phyloP scores from a whole-genome alignment of 139 green algal species.

The Dunaliella primolecta region DNA sequence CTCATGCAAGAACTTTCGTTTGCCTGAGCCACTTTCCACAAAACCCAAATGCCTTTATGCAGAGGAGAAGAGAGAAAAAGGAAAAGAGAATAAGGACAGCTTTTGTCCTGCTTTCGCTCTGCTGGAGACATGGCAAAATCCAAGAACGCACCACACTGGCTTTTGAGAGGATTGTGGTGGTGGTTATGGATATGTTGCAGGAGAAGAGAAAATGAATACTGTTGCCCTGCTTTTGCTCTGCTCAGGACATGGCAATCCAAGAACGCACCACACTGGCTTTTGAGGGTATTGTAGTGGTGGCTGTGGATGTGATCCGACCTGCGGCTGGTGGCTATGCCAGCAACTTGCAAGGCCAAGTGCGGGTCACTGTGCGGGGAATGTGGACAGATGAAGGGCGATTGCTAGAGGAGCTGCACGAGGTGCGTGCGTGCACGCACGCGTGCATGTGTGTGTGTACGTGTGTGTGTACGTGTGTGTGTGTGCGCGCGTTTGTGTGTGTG shows the following conservation, averaged over 20 bases:
- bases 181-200: conserved; percentile 73
- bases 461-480: no score
- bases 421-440: conserved; percentile 34
- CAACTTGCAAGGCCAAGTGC: conserved; percentile 28
- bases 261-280: conserved; percentile 79
- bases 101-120: neutral
- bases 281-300: conserved; percentile 89
- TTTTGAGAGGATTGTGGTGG: conserved; percentile 88
- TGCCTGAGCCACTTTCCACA: no score
- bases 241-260: conserved; percentile 86
- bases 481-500: no score
- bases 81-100: neutral
- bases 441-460: no score
- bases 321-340: neutral
- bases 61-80: no score
- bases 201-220: no score
- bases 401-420: conserved; percentile 63
- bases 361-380: conserved; percentile 87
- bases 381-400: conserved; percentile 83
- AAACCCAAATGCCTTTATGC: no score
- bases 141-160: conserved; percentile 79
- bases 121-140: conserved; percentile 78
- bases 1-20: no score
- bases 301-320: conserved; percentile 68
- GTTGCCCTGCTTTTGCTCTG: no score